Percentiles rank a stretch among this genome's conserved stretches.
Conservation (phyloP, 2,329 filamentous ascomycete species). For the Colletotrichum sp. region DNA sequence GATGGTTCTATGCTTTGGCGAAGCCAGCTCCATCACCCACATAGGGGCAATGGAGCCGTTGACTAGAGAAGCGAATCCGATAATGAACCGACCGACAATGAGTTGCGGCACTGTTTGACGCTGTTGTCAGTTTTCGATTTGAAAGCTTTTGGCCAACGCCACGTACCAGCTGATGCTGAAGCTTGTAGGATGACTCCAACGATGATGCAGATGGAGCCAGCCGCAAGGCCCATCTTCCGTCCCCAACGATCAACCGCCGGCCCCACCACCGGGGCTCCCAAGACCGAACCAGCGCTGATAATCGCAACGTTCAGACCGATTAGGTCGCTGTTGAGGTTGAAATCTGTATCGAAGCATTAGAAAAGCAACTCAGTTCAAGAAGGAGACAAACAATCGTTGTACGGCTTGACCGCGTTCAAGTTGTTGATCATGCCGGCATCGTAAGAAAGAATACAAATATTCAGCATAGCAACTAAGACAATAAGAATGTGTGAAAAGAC, state of each 20-base stretch:
- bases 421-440: neutral
- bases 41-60: neutral
- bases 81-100: neutral
- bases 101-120: neutral
- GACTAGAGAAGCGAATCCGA: neutral
- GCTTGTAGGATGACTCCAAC: neutral
- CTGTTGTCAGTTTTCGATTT: neutral
- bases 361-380: neutral
- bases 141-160: neutral
- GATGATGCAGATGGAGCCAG: neutral
- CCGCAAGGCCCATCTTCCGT: neutral
- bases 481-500: neutral
- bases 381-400: neutral
- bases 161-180: neutral
- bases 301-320: slow-evolving; percentile 1
- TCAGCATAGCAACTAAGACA: neutral
- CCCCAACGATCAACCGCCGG: neutral
- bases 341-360: neutral
- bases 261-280: neutral
- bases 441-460: neutral
- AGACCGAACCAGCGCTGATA: neutral
- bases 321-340: neutral
- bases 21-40: neutral
- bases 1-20: neutral
- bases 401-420: neutral